Evolutionary conservation across 2,329 filamentous ascomycete species (phyloP).

Genomic region (Nigrospora osmanthi): DNA sequence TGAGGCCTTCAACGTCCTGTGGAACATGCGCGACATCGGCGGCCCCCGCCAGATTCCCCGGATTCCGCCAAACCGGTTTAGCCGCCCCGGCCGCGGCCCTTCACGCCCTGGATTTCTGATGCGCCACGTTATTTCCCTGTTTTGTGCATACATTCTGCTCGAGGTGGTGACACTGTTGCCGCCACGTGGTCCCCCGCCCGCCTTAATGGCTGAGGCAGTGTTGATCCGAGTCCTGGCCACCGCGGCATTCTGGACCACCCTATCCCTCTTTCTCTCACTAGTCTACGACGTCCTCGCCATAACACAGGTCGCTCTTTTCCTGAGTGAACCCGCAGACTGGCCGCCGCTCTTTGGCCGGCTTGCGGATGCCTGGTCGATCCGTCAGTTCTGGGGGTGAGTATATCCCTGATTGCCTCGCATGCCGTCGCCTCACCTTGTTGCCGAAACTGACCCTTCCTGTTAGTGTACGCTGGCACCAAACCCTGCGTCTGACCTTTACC

Average conservation of each 20-base stretch:
- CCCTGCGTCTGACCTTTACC: neutral
- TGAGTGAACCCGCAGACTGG: neutral
- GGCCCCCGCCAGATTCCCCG: neutral
- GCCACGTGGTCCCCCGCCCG: neutral
- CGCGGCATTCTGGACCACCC: neutral
- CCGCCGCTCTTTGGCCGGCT: neutral
- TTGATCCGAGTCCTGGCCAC: neutral
- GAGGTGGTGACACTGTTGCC: neutral
- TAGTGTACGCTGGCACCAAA: neutral
- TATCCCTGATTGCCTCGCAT: too few relatives aligned
- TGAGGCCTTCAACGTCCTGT: neutral
- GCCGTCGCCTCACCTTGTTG: neutral
- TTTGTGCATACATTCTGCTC: neutral
- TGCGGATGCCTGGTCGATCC: neutral
- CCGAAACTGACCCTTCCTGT: neutral
- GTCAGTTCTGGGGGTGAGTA: neutral
- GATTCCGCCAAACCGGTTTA: neutral
- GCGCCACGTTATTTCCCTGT: neutral
- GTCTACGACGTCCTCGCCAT: neutral
- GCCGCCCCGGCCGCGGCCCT: neutral
- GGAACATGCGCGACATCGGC: neutral
- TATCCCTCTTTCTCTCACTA: neutral
- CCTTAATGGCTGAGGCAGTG: neutral
- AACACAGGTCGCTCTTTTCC: neutral
- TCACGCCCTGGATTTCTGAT: neutral